Conservation (phyloP, 2,329 filamentous ascomycete genomes). For the Dryadomyces quercivorus region DNA sequence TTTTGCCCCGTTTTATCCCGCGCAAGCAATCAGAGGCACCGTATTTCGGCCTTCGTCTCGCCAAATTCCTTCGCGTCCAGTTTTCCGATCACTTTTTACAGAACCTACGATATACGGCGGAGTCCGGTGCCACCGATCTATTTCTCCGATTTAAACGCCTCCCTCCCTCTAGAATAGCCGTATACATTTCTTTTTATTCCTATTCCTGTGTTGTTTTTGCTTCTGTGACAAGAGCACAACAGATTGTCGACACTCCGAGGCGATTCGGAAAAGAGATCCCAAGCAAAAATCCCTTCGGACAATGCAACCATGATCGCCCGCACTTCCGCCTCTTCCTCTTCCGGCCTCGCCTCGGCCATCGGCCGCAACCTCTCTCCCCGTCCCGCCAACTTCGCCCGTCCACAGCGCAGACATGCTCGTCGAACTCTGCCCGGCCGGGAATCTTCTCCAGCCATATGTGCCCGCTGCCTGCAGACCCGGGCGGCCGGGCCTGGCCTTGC, state of each 20-base stretch:
- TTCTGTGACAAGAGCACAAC: too few species aligned
- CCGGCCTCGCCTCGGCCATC: neutral
- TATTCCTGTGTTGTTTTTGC: too few species aligned
- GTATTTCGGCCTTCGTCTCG: neutral
- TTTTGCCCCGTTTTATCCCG: slow-evolving; percentile 1
- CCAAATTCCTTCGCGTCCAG: neutral
- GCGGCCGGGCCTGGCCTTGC: neutral
- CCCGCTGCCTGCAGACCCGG: slow-evolving; percentile 8
- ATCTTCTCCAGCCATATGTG: slow-evolving; percentile 1
- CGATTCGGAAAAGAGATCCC: neutral
- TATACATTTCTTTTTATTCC: too few species aligned
- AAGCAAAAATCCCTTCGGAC: neutral
- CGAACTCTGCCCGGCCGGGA: slow-evolving; percentile 1
- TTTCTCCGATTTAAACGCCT: too few species aligned
- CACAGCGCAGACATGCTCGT: neutral
- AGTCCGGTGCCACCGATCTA: too few species aligned
- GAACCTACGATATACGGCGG: too few species aligned
- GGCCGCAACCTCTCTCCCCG: slow-evolving; percentile 1
- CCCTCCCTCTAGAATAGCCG: too few species aligned
- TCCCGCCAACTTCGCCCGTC: neutral
- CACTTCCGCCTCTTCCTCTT: neutral
- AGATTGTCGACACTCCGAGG: neutral
- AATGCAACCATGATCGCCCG: neutral
- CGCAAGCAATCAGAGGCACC: neutral
- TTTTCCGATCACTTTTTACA: neutral